These are phyloP conservation scores for Kodamaea anthophila DNA, from an alignment of 1,139 yeast species.

Conservation along the genomic window DNA sequence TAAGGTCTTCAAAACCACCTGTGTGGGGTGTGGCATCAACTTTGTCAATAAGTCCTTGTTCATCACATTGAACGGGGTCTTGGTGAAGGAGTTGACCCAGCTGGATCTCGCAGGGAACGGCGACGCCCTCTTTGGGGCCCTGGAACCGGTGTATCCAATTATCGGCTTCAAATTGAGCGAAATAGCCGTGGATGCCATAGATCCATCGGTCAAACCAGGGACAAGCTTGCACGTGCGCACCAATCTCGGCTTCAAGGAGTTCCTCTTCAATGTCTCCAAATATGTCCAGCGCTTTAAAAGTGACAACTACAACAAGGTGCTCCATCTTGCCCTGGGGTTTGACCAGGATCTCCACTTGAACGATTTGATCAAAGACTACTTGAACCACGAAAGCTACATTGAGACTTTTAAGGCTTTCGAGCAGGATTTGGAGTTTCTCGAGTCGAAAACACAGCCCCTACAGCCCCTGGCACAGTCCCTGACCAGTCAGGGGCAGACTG, in stretches of 20 bases:
- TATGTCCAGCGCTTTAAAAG: constrained; percentile 46
- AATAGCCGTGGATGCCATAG: constrained; percentile 7
- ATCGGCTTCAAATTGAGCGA: constrained; percentile 37
- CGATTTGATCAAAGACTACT: constrained; percentile 58
- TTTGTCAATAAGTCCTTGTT: constrained; percentile 59
- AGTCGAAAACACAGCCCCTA: too few relatives aligned
- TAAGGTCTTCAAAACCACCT: constrained; percentile 40
- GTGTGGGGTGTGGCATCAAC: constrained; percentile 82
- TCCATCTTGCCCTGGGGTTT: constrained; percentile 10
- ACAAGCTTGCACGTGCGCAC: constrained; percentile 35
- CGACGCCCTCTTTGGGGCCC: constrained; percentile 23
- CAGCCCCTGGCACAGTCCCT: too few relatives aligned
- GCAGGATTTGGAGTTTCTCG: constrained; percentile 32
- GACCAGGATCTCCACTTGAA: constrained; percentile 32
- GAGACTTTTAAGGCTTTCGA: constrained; percentile 62
- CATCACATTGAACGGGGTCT: constrained; percentile 76
- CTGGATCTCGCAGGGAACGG: constrained; percentile 22
- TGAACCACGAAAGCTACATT: constrained; percentile 67
- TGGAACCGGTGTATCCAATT: constrained; percentile 29
- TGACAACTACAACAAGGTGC: constrained; percentile 20
- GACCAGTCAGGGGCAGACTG: constrained; percentile 2
- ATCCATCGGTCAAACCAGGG: constrained; percentile 7
- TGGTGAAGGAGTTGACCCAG: constrained; percentile 26
- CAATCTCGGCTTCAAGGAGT: constrained; percentile 68
- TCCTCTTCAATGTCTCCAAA: constrained; percentile 64